These are phyloP conservation scores for Cyathus striatus DNA, from an alignment of 768 basidiomycete genomes.

Conservation along the genomic window DNA sequence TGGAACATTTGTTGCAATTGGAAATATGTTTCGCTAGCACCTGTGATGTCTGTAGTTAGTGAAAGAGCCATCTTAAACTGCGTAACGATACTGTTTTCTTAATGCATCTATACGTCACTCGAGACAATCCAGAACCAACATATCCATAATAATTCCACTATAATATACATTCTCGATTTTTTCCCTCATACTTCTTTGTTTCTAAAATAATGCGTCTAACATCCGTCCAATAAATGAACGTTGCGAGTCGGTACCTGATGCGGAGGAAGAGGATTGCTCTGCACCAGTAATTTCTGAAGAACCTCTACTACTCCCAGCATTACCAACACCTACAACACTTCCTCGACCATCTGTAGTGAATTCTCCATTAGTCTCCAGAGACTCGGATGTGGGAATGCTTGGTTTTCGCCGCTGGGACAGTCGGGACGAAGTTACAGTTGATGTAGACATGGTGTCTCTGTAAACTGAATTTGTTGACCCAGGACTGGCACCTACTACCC, in stretches of 20 bases:
- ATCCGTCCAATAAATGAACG: constrained; percentile 20
- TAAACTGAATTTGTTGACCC: constrained; percentile 6
- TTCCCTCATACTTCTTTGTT: no score
- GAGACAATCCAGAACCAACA: no score
- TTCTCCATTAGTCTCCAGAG: not conserved
- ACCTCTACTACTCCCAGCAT: not conserved
- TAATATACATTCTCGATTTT: no score
- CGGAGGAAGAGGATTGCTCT: constrained; percentile 1
- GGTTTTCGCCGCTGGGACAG: no score
- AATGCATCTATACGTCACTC: no score
- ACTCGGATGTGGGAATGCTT: not conserved
- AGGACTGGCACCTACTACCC: constrained; percentile 43
- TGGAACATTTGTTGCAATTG: no score
- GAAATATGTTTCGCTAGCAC: no score
- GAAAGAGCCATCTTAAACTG: no score
- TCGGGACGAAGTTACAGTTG: constrained; percentile 1
- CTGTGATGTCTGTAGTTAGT: no score
- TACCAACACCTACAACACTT: constrained; percentile 1
- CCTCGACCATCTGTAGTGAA: constrained; percentile 3
- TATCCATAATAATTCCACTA: no score
- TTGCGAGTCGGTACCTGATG: constrained; percentile 2
- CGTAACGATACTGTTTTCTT: no score
- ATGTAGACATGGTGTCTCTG: constrained; percentile 3
- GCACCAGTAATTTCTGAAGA: constrained; percentile 4
- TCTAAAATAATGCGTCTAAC: constrained; percentile 15